A percentile compares a stretch with the other conserved stretches of the same genome.
Conservation (phyloP, 768 basidiomycete species). For the Lentinula detonsa region DNA sequence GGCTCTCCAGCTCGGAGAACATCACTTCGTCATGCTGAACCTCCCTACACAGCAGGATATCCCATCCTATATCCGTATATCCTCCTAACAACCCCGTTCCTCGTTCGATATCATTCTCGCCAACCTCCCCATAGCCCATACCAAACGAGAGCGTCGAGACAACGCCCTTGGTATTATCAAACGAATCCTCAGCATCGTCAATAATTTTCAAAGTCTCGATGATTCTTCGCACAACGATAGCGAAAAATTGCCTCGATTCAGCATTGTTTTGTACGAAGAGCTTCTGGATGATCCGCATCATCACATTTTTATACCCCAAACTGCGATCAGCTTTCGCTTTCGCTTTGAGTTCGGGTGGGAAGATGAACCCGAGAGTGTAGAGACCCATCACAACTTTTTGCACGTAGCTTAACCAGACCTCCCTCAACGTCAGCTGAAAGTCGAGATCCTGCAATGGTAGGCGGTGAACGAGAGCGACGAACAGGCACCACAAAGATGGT, state of each 20-base stretch:
- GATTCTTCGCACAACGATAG: conserved; percentile 55
- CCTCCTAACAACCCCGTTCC: conserved; percentile 74
- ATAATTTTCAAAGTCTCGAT: conserved; percentile 75
- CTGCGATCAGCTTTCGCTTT: conserved; percentile 58
- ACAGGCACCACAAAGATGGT: conserved; percentile 50
- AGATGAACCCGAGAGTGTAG: conserved; percentile 82
- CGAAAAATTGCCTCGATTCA: conserved; percentile 48
- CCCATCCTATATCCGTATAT: conserved; percentile 65
- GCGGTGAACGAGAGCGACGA: conserved; percentile 71
- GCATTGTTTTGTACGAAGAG: conserved; percentile 44
- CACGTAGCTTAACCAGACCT: conserved; percentile 70
- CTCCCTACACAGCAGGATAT: conserved; percentile 65
- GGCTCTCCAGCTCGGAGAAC: conserved; percentile 76
- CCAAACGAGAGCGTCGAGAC: conserved; percentile 69
- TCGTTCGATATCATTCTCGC: conserved; percentile 57
- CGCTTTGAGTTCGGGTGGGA: conserved; percentile 68
- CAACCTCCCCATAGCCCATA: conserved; percentile 78
- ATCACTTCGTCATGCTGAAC: conserved; percentile 55
- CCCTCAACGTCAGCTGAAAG: conserved; percentile 57
- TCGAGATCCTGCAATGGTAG: conserved; percentile 79
- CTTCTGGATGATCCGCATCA: conserved; percentile 67
- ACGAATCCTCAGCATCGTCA: conserved; percentile 70
- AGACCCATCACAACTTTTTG: conserved; percentile 79
- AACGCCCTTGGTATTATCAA: conserved; percentile 58
- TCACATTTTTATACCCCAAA: conserved; percentile 63